Evolutionary conservation across 805 yeast genomes (phyloP).

Genomic region (Maudiozyma bulderi): DNA sequence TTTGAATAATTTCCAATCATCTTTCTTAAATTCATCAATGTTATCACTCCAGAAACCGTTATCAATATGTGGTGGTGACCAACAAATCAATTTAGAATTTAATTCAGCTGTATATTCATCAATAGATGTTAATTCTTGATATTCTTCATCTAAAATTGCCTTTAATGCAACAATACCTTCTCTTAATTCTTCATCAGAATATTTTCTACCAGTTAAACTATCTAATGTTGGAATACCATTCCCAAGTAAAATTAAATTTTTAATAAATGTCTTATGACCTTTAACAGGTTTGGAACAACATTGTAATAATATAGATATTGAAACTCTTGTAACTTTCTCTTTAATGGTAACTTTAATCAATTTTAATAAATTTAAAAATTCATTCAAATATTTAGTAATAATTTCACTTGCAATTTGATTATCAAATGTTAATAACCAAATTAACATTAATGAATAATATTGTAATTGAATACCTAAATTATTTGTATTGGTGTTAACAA

Average conservation of each 20-base stretch:
- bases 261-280: conserved; percentile 40
- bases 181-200: conserved; percentile 88
- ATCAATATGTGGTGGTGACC: conserved; percentile 90
- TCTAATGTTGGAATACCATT: conserved; percentile 63
- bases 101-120: conserved; percentile 87
- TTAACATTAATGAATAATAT: conserved; percentile 64
- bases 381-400: conserved; percentile 43
- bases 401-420: conserved; percentile 40
- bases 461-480: conserved; percentile 65
- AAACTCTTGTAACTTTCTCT: conserved; percentile 80
- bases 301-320: conserved; percentile 66
- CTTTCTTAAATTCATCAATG: conserved; percentile 61
- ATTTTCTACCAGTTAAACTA: conserved; percentile 73
- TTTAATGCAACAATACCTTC: conserved; percentile 54
- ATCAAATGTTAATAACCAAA: conserved; percentile 83
- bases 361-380: conserved; percentile 35
- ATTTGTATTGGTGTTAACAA: conserved; percentile 29
- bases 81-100: conserved; percentile 62
- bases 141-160: conserved; percentile 59
- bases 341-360: conserved; percentile 76
- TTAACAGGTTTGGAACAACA: conserved; percentile 35
- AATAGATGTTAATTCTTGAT: conserved; percentile 73
- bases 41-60: conserved; percentile 88
- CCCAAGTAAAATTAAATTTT: conserved; percentile 60
- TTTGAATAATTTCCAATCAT: conserved; percentile 63